Base-by-base conservation (phyloP, 202 grass and related monocot species). In the Panicum virgatum region DNA sequence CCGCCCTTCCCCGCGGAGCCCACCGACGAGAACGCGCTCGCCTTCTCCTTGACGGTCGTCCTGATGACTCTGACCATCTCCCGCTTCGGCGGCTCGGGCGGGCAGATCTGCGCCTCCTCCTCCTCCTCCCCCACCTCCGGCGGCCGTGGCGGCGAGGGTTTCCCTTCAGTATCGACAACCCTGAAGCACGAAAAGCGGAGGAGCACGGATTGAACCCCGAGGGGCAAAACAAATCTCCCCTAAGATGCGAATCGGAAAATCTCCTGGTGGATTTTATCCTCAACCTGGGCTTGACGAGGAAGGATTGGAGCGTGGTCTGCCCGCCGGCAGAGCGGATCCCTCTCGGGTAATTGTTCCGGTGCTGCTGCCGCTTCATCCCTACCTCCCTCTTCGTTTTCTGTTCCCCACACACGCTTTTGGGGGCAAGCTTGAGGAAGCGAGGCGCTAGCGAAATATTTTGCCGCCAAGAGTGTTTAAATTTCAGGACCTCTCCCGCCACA, bases 231-330 rank as follows among this genome's bases (percentile, higher is more conserved):
- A 19, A 67, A 36, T 9, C 37, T 66, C 22, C n/a, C n/a, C 4
- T 30, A 32, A 2, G 16, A 53, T 22, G 50, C 27, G 44, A 34
- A 42, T 75, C 58, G 22, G 80, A 66, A 7, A 38, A 43, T 12
- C 10, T 53, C 2, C 14, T 4, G 22, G 51, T 27, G 50, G 38
- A 2, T 76, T 42, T 9, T 40, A 53, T 39, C 56, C 15, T 36
- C 36, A 32, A 91, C 83, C 80, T 89, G 27, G 80, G 60, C 36
- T 87, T 87, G 69, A 73, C 30, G 67, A 90, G 76, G 83, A 92
- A 96, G 40, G 88, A 92, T 56, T 86, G 86, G 54, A 96, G 84
- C 36, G 88, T 86, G 53, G 86, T 89, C 78, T 96, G 93, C 43
- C 93, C 86, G 39, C 86, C 68, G 45, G 79, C 66, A 7, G 86